Evolutionary conservation across 805 yeast species (phyloP), one percentile per base, ranked within the genome.

Genomic region (Candida palmyrensis): DNA sequence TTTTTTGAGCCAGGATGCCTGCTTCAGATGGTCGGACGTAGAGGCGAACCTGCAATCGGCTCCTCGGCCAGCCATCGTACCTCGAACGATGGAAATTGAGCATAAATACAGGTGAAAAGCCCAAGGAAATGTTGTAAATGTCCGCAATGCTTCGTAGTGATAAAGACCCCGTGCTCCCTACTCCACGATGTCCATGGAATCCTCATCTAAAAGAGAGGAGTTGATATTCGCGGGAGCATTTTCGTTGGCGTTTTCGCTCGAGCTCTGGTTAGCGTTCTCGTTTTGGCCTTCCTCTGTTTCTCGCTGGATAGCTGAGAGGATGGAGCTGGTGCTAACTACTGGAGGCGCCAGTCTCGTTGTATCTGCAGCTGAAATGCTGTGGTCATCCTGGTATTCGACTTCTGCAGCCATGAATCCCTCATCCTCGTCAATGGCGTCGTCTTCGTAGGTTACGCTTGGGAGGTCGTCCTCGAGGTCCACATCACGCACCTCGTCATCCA

Each of bases 401-500:
- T 66, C 73, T 24, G 61, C 68, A 2, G 71, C 72, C 71, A 66
- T 66, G 36, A 65, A 66, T 5, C 68, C 71, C 31, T 66, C 71
- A 30, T 60, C 65, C 5, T 52, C 55, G 25, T 38, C 37, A 10
- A 22, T 26, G 20, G 39, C 29, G 30, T 35, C 45, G 15, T 36
- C 44, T 18, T 36, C 23, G 9, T 21, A 9, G 11, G 11, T 21
- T 21, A 21, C 23, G 19, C 40, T 45, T 5, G 42, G 46, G n/a
- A 37, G 34, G 27, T 49, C 53, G 19, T 40, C 45, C 5, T 43
- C 47, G n/a, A 37, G 34, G 27, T 49, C 53, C 2, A 41, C 42
- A 20, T 59, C 66, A 1, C 68, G 64, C 3, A 73, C 45, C 3
- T 63, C 62, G 5, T 68, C 77, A 50, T 76, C 81, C 29, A 70